phyloP scores from a whole-genome alignment of 2,329 filamentous ascomycete genomes.

The Plectosphaerella cucumerina region DNA sequence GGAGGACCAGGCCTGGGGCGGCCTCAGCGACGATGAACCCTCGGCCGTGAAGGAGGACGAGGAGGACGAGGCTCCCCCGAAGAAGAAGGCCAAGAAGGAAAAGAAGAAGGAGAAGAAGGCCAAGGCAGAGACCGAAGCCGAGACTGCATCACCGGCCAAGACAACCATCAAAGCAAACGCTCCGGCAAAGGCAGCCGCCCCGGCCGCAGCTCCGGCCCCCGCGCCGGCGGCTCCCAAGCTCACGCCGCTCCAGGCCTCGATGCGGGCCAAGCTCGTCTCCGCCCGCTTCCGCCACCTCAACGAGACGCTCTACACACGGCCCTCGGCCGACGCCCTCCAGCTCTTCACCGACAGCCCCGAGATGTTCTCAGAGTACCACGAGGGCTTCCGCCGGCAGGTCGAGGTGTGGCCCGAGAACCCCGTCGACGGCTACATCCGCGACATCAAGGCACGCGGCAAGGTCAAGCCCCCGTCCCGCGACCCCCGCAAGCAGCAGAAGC shows the following conservation, averaged over 20 bases:
- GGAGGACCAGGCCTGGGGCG: constrained; percentile 6
- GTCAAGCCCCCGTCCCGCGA: constrained; percentile 27
- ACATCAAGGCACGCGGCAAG: constrained; percentile 65
- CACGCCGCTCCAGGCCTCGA: constrained; percentile 87
- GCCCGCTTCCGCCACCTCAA: constrained; percentile 97
- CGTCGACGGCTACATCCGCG: constrained; percentile 77
- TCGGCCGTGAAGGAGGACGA: constrained; percentile 18
- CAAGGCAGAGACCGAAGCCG: constrained; percentile 4
- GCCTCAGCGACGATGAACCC: constrained; percentile 3
- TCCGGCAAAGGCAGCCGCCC: too few relatives aligned
- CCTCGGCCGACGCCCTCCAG: constrained; percentile 75
- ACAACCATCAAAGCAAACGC: background rate
- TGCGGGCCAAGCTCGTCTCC: constrained; percentile 91
- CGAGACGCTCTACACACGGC: constrained; percentile 90
- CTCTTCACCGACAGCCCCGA: constrained; percentile 84
- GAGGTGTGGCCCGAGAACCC: constrained; percentile 96
- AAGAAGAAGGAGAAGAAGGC: constrained; percentile 23
- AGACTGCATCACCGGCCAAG: background rate
- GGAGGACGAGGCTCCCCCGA: constrained; percentile 14
- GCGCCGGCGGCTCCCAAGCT: constrained; percentile 51
- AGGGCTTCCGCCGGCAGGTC: constrained; percentile 93
- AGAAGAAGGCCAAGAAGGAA: constrained; percentile 32
- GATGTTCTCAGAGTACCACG: constrained; percentile 95
- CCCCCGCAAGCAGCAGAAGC: constrained; percentile 14
- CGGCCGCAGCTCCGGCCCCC: background rate